A percentile compares a stretch with the other conserved stretches of the same genome.
phyloP scores from a whole-genome alignment of 2,329 filamentous ascomycete genomes.

The Pseudocercospora eumusae region DNA sequence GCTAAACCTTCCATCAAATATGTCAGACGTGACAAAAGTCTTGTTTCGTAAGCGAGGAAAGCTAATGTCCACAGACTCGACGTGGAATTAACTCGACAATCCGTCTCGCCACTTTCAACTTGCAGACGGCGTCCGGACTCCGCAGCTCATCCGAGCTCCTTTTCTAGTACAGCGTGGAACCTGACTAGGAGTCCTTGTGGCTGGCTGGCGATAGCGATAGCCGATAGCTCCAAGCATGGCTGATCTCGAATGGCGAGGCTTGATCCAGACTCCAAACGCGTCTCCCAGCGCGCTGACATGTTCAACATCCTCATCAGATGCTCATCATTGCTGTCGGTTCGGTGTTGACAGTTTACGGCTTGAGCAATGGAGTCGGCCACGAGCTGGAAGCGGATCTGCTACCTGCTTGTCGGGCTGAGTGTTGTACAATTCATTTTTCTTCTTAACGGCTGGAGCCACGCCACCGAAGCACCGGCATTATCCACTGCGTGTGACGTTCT shows the following conservation, averaged over 20 bases:
- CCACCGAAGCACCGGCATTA: not conserved
- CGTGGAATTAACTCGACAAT: too few species aligned
- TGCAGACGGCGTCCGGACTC: not conserved
- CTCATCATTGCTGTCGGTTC: not conserved
- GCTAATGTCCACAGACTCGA: not conserved
- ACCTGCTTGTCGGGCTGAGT: not conserved
- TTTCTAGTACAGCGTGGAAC: not conserved
- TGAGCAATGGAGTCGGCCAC: not conserved
- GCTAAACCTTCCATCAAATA: not conserved
- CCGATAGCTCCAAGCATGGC: not conserved
- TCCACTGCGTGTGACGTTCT: not conserved
- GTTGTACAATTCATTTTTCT: conserved; percentile 3
- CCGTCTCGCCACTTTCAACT: not conserved
- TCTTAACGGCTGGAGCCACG: not conserved
- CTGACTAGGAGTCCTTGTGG: not conserved
- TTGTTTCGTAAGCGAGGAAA: not conserved
- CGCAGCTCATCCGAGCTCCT: not conserved
- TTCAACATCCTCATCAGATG: not conserved
- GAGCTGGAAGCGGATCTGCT: not conserved
- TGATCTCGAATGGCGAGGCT: not conserved
- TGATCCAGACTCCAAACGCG: not conserved
- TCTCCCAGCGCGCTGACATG: not conserved
- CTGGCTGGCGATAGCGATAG: not conserved
- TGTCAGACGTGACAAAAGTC: not conserved
- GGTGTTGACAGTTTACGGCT: not conserved